Base-by-base conservation (phyloP, 2,329 filamentous ascomycete species). In the Colletotrichum nymphaeae region DNA sequence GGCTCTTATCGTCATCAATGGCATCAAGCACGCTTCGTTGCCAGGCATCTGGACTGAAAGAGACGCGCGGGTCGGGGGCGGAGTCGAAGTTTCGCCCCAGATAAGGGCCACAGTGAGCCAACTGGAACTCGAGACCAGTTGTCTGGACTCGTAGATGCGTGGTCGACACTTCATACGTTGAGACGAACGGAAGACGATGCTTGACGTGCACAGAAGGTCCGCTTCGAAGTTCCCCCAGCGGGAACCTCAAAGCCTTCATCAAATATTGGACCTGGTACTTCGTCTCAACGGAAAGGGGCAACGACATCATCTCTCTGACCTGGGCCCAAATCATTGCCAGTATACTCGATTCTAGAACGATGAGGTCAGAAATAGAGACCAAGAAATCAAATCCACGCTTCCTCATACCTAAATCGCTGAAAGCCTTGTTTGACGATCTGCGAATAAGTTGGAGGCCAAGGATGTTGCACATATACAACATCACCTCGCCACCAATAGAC, bases 11-110 rank as follows among this genome's bases (percentile, higher is more conserved):
- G 0, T 86, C 87, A 79, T 96, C 93, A 49, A 95, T 91, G 52
- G 90, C 89, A 75, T 96, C 92, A 0, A 96, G 85, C 0, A 95
- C 93, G 49, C 90, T 86, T 68, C 92, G 85, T 81, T 96, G 93
- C 94, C 93, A 96, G 3, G 88, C 89, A 83, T 96, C 93, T 1
- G 94, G 93, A 5, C 91, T 83, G 78, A 96, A 96, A 1, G 83
- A 80, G 0, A 94, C 93, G 72, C 94, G 89, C n/a, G 85, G 75
- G 79, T 95, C 94, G 0, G 90, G 88, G 14, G 84, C 85, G 0
- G 93, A 91, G 77, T 93, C 92, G 77, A 95, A 93, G 76, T 88
- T 91, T n/a, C 93, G 87, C 77, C 95, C 93, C 81, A 95, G 88
- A 77, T 93, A 95, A 0, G 93, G 93, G 0, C 93, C 93, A 62